Base-by-base conservation (phyloP, 2,329 filamentous ascomycete genomes). In the Alternaria rosae region DNA sequence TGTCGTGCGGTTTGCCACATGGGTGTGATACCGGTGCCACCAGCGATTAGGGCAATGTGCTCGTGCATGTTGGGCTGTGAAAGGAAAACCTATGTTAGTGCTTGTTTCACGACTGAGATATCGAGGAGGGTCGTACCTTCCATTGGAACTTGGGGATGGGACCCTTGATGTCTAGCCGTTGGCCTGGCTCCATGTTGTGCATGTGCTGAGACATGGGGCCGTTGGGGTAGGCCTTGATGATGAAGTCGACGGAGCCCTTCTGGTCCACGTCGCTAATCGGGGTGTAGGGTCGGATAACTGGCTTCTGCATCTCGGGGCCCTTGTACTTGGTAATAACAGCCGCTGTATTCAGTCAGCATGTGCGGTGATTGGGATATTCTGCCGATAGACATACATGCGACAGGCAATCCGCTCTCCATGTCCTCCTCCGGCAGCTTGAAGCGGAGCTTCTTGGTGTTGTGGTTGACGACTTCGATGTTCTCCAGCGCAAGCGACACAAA, bases 1-100 rank as follows among this genome's bases (percentile, higher is more conserved):
- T 90, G 87, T 66, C 92, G 92, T 68, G 89, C 85, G 47, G 99
- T 89, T 85, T 99, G 95, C 86, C 92, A 98, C 94, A 98, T 97
- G 71, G 95, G 95, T 11, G 95, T 95, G 80, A 99, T 97, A 64
- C 95, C 95, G 8, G 95, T 97, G 68, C 95, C 95, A 73, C 95
- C 95, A n/a, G 94, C 93, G 66, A 99, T 87, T 69, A 94, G 85
- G 41, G 88, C 90, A 73, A 96, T 88, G 85, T 98, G 93, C 64
- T 92, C 84, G 42, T 97, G 94, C 88, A 97, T 97, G 87, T 98
- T 98, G 70, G 90, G 77, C 47, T 51, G 30, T 21, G 13, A 51
- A 11, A 28, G 9, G 13, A 13, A 1, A 1, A 7, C n/a, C 4
- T 1, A 35, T 7, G 30, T 51, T n/a, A 51, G 30, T 35, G 13